phyloP scores from a whole-genome alignment of 768 basidiomycete genomes.

The Macrolepiota albuminosa region DNA sequence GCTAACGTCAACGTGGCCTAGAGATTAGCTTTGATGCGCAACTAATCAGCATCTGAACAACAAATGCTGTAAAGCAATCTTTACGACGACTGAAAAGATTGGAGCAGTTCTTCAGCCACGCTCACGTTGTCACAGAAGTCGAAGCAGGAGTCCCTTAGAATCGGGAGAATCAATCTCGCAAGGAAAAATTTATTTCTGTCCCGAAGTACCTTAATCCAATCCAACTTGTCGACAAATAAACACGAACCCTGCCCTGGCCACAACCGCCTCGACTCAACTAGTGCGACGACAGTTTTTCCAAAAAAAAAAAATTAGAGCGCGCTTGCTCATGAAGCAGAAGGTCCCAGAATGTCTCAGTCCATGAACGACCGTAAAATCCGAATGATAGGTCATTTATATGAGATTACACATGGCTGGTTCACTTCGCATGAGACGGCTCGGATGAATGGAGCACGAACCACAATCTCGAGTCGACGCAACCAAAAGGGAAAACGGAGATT shows the following conservation, averaged over 20 bases:
- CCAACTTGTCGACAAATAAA: neutral
- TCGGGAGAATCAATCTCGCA: neutral
- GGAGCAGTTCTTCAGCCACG: too few species aligned
- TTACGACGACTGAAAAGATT: neutral
- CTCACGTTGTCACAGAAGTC: conserved; percentile 1
- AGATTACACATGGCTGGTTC: neutral
- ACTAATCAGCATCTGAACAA: neutral
- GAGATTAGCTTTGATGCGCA: neutral
- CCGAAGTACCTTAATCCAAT: neutral
- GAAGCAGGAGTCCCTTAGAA: neutral
- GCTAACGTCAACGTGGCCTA: neutral
- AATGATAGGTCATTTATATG: neutral
- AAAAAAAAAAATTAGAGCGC: neutral
- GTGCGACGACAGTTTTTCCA: neutral
- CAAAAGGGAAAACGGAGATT: conserved; percentile 1
- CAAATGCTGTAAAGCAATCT: neutral
- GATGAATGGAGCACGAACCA: neutral
- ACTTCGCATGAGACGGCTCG: neutral
- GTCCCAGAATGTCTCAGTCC: neutral
- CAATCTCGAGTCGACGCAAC: neutral
- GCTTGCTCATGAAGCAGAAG: neutral
- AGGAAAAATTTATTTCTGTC: neutral
- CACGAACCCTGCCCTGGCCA: neutral
- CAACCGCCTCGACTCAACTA: too few species aligned
- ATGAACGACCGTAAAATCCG: neutral